phyloP scores from a whole-genome alignment of 108 stramenopile species.

The Nannochloropsis gaditana region DNA sequence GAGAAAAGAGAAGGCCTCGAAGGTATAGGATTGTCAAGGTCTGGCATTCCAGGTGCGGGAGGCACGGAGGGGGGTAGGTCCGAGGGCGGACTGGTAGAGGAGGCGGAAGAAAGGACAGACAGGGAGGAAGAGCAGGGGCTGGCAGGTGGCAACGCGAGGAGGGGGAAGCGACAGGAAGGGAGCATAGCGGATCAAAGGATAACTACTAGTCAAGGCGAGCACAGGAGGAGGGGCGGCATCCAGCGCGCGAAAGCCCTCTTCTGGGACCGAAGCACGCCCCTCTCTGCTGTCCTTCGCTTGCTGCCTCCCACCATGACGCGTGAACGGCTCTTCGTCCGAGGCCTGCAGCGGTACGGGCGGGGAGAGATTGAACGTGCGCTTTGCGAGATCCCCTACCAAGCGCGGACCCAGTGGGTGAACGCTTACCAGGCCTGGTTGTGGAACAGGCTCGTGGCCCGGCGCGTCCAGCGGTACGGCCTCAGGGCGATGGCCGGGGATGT shows the following conservation, averaged over 20 bases:
- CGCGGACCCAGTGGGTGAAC: neutral
- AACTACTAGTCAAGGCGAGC: neutral
- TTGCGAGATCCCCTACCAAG: neutral
- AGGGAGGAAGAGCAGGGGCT: too few species aligned
- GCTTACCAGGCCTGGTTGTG: neutral
- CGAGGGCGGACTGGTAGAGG: neutral
- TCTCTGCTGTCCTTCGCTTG: neutral
- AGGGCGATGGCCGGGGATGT: neutral
- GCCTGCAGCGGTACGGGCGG: neutral
- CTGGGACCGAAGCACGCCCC: neutral
- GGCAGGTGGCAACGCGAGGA: too few species aligned
- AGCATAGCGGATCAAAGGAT: neutral
- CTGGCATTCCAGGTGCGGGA: neutral
- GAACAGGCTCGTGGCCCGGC: neutral
- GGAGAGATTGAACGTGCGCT: neutral
- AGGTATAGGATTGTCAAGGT: too few species aligned
- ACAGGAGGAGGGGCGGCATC: neutral
- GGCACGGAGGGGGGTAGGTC: neutral
- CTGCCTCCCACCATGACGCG: neutral
- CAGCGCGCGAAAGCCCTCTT: neutral
- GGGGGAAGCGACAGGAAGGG: neutral
- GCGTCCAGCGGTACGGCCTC: neutral
- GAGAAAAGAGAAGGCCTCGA: too few species aligned
- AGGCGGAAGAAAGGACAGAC: too few species aligned
- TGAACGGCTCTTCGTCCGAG: neutral